Conservation (phyloP, 257 asterid species). For the Solanum rostratum region DNA sequence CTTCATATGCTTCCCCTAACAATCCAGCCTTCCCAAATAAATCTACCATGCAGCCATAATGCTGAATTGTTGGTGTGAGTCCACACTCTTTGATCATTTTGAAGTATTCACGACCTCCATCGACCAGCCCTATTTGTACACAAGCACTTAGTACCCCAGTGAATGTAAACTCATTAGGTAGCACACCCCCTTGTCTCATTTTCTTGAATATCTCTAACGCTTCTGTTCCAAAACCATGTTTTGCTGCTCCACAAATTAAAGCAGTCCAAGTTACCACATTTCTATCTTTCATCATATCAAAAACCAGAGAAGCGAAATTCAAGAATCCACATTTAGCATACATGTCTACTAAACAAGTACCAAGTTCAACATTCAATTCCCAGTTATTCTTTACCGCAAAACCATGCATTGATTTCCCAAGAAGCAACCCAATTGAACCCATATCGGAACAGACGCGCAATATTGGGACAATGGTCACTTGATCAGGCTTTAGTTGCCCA, state of each 20-base stretch:
- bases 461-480: slow-evolving; percentile 28
- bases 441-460: slow-evolving; percentile 32
- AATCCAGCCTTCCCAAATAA: slow-evolving; percentile 55
- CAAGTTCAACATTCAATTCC: slow-evolving; percentile 37
- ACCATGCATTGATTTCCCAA: slow-evolving; percentile 45
- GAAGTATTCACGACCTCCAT: slow-evolving; percentile 50
- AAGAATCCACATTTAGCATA: slow-evolving; percentile 50
- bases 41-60: slow-evolving; percentile 70
- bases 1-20: slow-evolving; percentile 47
- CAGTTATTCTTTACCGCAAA: slow-evolving; percentile 35
- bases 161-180: slow-evolving; percentile 58
- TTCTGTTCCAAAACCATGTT: slow-evolving; percentile 30
- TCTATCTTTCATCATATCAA: slow-evolving; percentile 21
- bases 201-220: slow-evolving; percentile 32
- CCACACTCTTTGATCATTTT: slow-evolving; percentile 34
- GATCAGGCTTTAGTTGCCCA: slow-evolving; percentile 32
- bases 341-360: slow-evolving; percentile 52
- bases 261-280: slow-evolving; percentile 61
- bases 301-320: slow-evolving; percentile 30
- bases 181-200: slow-evolving; percentile 35
- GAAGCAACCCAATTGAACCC: slow-evolving; percentile 40
- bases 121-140: slow-evolving; percentile 45
- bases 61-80: slow-evolving; percentile 43
- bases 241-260: slow-evolving; percentile 48
- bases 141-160: slow-evolving; percentile 62